A percentile compares a stretch with the other conserved stretches of the same genome.
These are phyloP conservation scores for Saccharomyces hybrid DNA, from an alignment of 1,139 yeast genomes.

Conservation along the genomic window DNA sequence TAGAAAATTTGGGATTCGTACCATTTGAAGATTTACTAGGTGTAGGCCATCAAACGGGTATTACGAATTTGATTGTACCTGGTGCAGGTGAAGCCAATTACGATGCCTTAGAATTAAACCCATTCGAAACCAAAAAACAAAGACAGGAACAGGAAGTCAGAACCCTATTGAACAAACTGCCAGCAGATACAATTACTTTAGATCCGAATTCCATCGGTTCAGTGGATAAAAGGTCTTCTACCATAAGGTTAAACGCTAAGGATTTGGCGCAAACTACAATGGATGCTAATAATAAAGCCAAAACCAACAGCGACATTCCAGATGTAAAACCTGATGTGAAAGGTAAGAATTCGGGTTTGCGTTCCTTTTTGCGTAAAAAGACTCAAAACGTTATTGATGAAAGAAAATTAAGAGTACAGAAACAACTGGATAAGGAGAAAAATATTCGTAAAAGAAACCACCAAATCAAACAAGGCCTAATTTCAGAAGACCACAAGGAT, in stretches of 20 bases:
- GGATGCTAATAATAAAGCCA: constrained; percentile 34
- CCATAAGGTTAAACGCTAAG: constrained; percentile 55
- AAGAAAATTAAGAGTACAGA: constrained; percentile 74
- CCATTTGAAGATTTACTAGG: constrained; percentile 96
- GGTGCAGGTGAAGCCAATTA: constrained; percentile 98
- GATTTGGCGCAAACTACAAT: constrained; percentile 43
- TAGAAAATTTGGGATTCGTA: constrained; percentile 63
- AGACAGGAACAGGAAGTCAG: constrained; percentile 92
- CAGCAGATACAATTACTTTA: constrained; percentile 85
- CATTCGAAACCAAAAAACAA: constrained; percentile 84
- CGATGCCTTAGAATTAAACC: constrained; percentile 90
- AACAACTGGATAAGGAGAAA: constrained; percentile 67
- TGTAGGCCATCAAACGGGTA: constrained; percentile 73
- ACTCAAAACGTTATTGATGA: constrained; percentile 82
- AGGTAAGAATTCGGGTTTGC: constrained; percentile 76
- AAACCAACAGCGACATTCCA: constrained; percentile 36
- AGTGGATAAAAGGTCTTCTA: constrained; percentile 62
- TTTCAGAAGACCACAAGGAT: constrained; percentile 33
- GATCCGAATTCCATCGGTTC: constrained; percentile 87
- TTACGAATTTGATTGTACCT: constrained; percentile 77
- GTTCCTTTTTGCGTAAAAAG: constrained; percentile 77
- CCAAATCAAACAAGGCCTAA: constrained; percentile 43
- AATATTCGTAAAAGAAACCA: constrained; percentile 53
- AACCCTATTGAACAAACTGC: constrained; percentile 73
- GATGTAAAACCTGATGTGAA: constrained; percentile 55